These are phyloP conservation scores for Sordariomycetes sp. DNA, from an alignment of 2,329 filamentous ascomycete species.

Conservation along the genomic window DNA sequence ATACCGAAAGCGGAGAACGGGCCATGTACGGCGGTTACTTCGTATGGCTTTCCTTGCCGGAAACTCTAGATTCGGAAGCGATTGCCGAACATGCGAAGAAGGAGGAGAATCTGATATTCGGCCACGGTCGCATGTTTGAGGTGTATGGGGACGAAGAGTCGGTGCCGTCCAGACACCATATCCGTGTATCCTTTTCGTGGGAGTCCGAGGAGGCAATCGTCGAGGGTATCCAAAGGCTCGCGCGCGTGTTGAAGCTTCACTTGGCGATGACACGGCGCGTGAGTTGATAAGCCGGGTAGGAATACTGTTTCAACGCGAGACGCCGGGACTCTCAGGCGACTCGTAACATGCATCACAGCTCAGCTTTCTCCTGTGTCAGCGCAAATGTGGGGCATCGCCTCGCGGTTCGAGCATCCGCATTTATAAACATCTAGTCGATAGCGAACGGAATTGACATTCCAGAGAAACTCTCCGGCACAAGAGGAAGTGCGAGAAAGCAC, in stretches of 20 bases:
- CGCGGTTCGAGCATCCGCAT: too few species aligned
- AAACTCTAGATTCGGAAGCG: constrained; percentile 31
- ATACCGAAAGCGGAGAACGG: constrained; percentile 19
- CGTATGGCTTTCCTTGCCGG: constrained; percentile 60
- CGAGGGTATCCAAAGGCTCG: constrained; percentile 55
- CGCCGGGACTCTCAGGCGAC: too few species aligned
- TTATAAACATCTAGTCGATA: too few species aligned
- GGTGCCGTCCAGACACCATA: constrained; percentile 40
- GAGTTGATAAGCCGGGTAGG: not conserved
- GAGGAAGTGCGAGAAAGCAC: too few species aligned
- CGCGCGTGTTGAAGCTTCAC: constrained; percentile 20
- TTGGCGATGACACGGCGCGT: not conserved
- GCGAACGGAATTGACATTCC: too few species aligned
- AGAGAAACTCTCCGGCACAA: too few species aligned
- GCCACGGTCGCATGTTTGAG: constrained; percentile 57
- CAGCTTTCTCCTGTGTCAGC: too few species aligned
- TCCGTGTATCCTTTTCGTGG: constrained; percentile 63
- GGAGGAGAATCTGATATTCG: constrained; percentile 55
- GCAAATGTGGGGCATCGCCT: too few species aligned
- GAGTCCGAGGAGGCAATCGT: constrained; percentile 51
- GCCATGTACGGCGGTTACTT: constrained; percentile 69
- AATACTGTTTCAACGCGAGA: not conserved
- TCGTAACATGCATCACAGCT: too few species aligned
- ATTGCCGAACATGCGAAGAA: constrained; percentile 43
- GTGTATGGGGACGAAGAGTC: constrained; percentile 41